Evolutionary conservation across 2,329 filamentous ascomycete genomes (phyloP), one percentile per base, ranked within the genome.

Genomic region (Mariannaea sp.): DNA sequence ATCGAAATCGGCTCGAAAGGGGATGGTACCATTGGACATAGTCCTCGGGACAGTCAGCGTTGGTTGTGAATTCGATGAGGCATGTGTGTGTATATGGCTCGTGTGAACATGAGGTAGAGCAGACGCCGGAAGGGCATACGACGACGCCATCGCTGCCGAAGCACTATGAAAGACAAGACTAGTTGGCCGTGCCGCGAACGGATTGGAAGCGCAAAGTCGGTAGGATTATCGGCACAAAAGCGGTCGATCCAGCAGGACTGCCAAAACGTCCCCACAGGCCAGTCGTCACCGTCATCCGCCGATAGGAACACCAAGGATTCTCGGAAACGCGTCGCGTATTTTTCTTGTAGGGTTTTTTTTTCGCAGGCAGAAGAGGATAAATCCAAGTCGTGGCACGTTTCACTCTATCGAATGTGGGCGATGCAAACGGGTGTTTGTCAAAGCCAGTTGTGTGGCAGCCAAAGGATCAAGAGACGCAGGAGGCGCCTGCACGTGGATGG

Each of bases 71-170:
- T 71, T 70, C 7, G 73, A 71, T 48, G 71, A 71, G 12, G 72
- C 65, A 45, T 75, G 75, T 6, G 72, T 68, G 59, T 77, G 72
- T 39, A 73, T 67, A 54, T 73, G 68, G 42, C 74, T 74, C 48
- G 76, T 71, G 59, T 80, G 75, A 52, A 74, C 75, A 59, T 78
- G 78, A 46, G 77, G 75, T 39, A 81, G 68, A 32, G 78, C 73
- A 29, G 79, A 74, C 29, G 78, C 75, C n/a, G 81, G 81, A 49
- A 84, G 68, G 45, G 76, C 73, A 65, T 81, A 84, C 17, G 81
- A 77, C 30, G 80, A 78, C 55, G 78, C 75, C 77, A 81, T 81
- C 51, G 53, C 70, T 40, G 47, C 20, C 27, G 42, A 39, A 29
- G 39, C 19, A 8, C 44, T n/a, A n/a, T n/a, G 44, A 20, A 41